Evolutionary conservation across 2,329 filamentous ascomycete genomes (phyloP).

Genomic region (Alternaria sp.): DNA sequence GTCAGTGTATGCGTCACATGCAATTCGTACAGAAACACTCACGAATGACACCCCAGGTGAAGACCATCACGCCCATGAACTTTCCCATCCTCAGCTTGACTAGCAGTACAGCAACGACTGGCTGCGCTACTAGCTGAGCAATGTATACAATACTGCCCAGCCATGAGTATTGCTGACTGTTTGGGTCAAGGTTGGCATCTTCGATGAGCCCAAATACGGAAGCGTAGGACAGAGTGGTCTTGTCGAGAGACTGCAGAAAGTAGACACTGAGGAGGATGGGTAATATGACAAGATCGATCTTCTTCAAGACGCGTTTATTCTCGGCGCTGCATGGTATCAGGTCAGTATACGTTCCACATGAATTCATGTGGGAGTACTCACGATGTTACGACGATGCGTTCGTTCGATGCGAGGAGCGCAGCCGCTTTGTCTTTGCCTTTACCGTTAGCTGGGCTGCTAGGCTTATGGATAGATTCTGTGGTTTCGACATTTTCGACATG

Average conservation of each 20-base stretch:
- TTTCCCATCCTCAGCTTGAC: slow-evolving; percentile 70
- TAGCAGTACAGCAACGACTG: slow-evolving; percentile 62
- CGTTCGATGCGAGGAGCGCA: slow-evolving; percentile 58
- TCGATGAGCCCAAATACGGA: slow-evolving; percentile 71
- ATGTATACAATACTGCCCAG: slow-evolving; percentile 63
- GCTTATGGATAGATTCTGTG: slow-evolving; percentile 40
- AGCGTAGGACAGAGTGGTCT: slow-evolving; percentile 68
- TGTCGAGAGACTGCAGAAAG: slow-evolving; percentile 71
- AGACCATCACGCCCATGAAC: slow-evolving; percentile 62
- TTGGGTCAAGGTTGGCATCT: slow-evolving; percentile 64
- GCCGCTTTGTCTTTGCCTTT: slow-evolving; percentile 59
- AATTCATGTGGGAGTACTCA: too few relatives aligned
- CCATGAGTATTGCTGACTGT: slow-evolving; percentile 62
- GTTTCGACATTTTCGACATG: slow-evolving; percentile 37
- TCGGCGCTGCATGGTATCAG: slow-evolving; percentile 47
- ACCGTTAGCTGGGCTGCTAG: slow-evolving; percentile 2
- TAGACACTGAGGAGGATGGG: slow-evolving; percentile 68
- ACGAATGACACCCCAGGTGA: slow-evolving; percentile 57
- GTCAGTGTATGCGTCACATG: too few relatives aligned
- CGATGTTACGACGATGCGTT: slow-evolving; percentile 59
- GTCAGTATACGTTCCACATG: too few relatives aligned
- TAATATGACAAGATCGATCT: slow-evolving; percentile 62
- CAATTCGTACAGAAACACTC: slow-evolving; percentile 48
- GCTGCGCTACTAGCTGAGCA: slow-evolving; percentile 64
- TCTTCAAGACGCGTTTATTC: slow-evolving; percentile 61